Evolutionary conservation across 2,329 filamentous ascomycete species (phyloP).

Genomic region (Nemania sp.): DNA sequence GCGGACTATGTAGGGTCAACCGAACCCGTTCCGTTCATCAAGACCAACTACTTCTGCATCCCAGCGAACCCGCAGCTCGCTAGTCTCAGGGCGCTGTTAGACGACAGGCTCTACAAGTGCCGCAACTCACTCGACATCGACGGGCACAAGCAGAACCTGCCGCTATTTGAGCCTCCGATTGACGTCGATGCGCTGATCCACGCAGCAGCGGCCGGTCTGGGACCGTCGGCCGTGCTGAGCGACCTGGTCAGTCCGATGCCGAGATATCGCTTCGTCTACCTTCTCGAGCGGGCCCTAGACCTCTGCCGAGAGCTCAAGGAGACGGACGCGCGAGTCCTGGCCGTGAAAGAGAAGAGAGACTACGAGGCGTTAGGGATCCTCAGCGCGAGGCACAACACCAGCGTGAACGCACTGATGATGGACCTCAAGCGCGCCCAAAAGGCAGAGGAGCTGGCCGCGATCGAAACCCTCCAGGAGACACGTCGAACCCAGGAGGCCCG

Average conservation of each 20-base stretch:
- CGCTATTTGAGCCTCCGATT: conserved; percentile 8
- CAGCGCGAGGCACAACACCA: not conserved
- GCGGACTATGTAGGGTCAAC: not conserved
- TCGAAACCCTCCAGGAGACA: not conserved
- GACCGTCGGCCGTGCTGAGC: not conserved
- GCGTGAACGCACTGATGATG: not conserved
- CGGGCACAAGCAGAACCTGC: not conserved
- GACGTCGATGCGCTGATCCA: not conserved
- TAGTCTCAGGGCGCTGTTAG: not conserved
- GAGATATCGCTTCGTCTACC: not conserved
- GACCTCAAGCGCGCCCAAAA: not conserved
- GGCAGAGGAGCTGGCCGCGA: not conserved
- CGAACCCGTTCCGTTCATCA: not conserved
- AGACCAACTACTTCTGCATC: conserved; percentile 9
- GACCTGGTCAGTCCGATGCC: conserved; percentile 7
- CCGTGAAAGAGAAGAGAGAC: conserved; percentile 8
- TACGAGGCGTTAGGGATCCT: not conserved
- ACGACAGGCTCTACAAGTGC: conserved; percentile 10
- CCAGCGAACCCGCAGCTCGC: conserved; percentile 4
- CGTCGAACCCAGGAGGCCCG: not conserved
- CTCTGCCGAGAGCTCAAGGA: not conserved
- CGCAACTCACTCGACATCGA: conserved; percentile 9
- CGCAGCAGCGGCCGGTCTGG: not conserved
- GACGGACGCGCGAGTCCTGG: not conserved
- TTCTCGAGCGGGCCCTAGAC: not conserved